Base-by-base conservation (phyloP, 345 rosid genomes). In the Gynandropsis gynandra region DNA sequence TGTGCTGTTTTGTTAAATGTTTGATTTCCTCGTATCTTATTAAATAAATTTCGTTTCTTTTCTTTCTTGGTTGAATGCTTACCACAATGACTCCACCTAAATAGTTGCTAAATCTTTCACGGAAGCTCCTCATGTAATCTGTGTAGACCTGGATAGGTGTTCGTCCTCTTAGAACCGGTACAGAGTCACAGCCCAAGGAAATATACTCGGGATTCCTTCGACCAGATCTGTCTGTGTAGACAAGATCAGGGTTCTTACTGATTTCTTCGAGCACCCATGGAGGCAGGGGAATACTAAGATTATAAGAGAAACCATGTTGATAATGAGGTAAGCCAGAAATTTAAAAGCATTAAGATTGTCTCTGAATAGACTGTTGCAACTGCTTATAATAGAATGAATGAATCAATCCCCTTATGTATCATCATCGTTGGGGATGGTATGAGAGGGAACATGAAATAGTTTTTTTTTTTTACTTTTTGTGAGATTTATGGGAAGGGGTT, bases 181-280 rank as follows among this genome's bases (percentile, higher is more conserved):
- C 44, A 1, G 78, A 61, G 66, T 92, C 96, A 71, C 95, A 92
- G 10, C 98, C 98, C 69, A 92, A 63, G 53, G 96, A 80, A 61
- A 87, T 81, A 67, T 87, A 92, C 71, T 92, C 96, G 0, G 93
- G 86, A 61, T 92, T 87, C 76, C 96, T 85, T 46, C 86, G 51
- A 4, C 96, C 98, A 27, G 93, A 79, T 73, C 73, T 81, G 72
- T 92, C 96, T 35, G 95, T 85, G 72, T 85, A 92, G 66, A 80
- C 95, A 12, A 92, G 85, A 66, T 92, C 98, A 4, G 83, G 89
- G 64, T 87, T 79, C 69, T 79, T 82, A 70, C 88, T 76, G 58
- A 87, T 75, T 70, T 87, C 98, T 78, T 87, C 93, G 35, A 87
- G 89, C 41, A 85, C 96, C 98, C 98, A 87, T 52, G 96, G 96